Evolutionary conservation across 2,329 filamentous ascomycete genomes (phyloP).

Genomic region (Aspergillus nomiae): DNA sequence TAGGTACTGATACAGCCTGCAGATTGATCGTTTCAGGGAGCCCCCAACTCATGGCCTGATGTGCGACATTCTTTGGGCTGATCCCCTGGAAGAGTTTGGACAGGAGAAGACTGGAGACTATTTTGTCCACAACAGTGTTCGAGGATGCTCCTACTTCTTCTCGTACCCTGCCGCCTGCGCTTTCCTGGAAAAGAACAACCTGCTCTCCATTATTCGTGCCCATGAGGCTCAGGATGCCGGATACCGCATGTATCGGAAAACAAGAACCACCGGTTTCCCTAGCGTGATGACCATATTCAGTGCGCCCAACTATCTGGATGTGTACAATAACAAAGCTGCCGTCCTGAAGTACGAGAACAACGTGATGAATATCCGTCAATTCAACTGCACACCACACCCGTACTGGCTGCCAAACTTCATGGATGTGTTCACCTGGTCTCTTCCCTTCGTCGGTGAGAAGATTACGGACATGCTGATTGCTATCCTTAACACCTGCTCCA

Average conservation of each 20-base stretch:
- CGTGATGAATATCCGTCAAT: slow-evolving; percentile 99
- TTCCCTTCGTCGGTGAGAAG: slow-evolving; percentile 98
- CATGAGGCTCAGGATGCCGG: slow-evolving; percentile 98
- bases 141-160: slow-evolving; percentile 99
- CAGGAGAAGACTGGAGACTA: slow-evolving; percentile 98
- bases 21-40: slow-evolving; percentile 98
- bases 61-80: slow-evolving; percentile 99
- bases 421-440: slow-evolving; percentile 99
- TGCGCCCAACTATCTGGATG: slow-evolving; percentile 96
- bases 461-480: slow-evolving; percentile 99
- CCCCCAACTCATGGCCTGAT: slow-evolving; percentile 96
- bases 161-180: slow-evolving; percentile 96
- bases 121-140: slow-evolving; percentile 97
- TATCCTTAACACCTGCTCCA: slow-evolving; percentile 97
- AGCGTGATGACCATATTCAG: slow-evolving; percentile 99
- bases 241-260: slow-evolving; percentile 99
- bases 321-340: slow-evolving; percentile 99
- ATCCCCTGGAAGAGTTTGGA: slow-evolving; percentile 96
- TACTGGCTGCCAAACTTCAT: slow-evolving; percentile 99
- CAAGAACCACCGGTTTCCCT: slow-evolving; percentile 93
- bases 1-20: slow-evolving; percentile 21
- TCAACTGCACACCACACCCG: slow-evolving; percentile 98
- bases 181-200: slow-evolving; percentile 98
- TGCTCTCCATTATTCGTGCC: slow-evolving; percentile 93
- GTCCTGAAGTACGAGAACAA: slow-evolving; percentile 99